Evolutionary conservation across 139 green algal species (phyloP).

Genomic region (Haematococcus sp.): DNA sequence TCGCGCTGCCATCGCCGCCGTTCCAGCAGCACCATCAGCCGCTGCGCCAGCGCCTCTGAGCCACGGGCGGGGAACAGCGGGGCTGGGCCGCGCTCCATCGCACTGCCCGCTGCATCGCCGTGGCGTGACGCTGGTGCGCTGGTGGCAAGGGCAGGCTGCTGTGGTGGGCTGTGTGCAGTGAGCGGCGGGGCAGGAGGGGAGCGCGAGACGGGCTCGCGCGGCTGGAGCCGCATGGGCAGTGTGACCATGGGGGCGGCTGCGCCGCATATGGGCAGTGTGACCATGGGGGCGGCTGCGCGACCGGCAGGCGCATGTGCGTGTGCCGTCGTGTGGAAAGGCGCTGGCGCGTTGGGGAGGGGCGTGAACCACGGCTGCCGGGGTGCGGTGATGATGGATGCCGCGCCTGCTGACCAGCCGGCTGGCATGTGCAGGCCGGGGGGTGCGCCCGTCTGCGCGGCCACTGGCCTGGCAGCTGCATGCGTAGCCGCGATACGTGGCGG

Average conservation of each 20-base stretch:
- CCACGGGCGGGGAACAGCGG: neutral
- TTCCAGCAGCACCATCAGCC: conserved; percentile 6
- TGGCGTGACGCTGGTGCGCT: neutral
- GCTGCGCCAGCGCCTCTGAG: neutral
- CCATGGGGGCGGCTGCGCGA: neutral
- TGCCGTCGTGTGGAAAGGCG: neutral
- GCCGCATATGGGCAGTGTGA: too few relatives aligned
- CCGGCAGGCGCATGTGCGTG: neutral
- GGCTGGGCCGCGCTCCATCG: too few relatives aligned
- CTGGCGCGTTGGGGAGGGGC: neutral
- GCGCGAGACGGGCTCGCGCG: neutral
- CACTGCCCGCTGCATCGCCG: neutral
- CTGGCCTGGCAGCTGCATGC: neutral
- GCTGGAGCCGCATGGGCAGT: neutral
- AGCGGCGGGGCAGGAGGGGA: neutral
- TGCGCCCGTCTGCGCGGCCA: neutral
- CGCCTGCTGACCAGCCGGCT: too few relatives aligned
- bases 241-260: neutral
- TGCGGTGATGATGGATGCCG: too few relatives aligned
- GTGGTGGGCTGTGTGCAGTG: neutral
- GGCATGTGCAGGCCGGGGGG: neutral
- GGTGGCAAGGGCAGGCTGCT: neutral
- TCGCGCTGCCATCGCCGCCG: neutral
- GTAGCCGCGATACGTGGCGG: neutral
- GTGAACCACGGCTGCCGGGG: neutral